Percentiles rank a stretch among this genome's conserved stretches.
Conservation (phyloP, 352 stramenopile species). For the Saprolegnia parasitica region DNA sequence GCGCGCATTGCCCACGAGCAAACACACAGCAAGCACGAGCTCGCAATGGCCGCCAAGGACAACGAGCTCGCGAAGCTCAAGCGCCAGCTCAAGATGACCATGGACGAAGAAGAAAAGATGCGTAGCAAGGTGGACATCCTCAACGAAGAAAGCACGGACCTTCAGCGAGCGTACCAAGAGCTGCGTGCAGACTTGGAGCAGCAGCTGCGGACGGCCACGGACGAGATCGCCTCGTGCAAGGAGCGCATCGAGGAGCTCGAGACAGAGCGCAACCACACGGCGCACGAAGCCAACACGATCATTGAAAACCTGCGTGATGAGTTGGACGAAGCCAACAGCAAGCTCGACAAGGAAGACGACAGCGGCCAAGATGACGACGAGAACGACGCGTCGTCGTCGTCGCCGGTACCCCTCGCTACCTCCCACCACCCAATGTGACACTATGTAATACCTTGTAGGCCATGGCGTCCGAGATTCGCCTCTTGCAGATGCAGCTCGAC, state of each 20-base stretch:
- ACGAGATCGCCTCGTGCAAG: slow-evolving; percentile 61
- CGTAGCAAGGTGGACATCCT: slow-evolving; percentile 52
- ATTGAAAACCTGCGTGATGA: neutral
- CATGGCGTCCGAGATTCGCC: slow-evolving; percentile 58
- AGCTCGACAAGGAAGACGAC: neutral
- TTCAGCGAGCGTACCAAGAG: neutral
- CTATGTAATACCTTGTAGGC: slow-evolving; percentile 32
- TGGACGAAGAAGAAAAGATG: slow-evolving; percentile 58
- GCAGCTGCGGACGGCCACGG: slow-evolving; percentile 59
- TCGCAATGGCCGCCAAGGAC: slow-evolving; percentile 14
- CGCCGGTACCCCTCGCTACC: neutral
- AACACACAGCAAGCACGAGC: slow-evolving; percentile 8
- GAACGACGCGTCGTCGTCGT: neutral
- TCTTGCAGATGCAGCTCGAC: slow-evolving; percentile 57
- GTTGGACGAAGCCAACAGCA: neutral
- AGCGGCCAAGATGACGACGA: neutral
- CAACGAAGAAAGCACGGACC: slow-evolving; percentile 38
- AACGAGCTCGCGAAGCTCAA: slow-evolving; percentile 54
- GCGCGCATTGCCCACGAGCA: neutral
- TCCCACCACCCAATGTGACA: neutral
- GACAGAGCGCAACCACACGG: slow-evolving; percentile 19
- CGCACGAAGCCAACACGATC: neutral
- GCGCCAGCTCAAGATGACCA: slow-evolving; percentile 56
- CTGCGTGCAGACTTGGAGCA: slow-evolving; percentile 54
- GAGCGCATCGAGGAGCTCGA: slow-evolving; percentile 56